phyloP scores from a whole-genome alignment of 1,284 basidiomycete genomes.

The Naganishia cerealis region DNA sequence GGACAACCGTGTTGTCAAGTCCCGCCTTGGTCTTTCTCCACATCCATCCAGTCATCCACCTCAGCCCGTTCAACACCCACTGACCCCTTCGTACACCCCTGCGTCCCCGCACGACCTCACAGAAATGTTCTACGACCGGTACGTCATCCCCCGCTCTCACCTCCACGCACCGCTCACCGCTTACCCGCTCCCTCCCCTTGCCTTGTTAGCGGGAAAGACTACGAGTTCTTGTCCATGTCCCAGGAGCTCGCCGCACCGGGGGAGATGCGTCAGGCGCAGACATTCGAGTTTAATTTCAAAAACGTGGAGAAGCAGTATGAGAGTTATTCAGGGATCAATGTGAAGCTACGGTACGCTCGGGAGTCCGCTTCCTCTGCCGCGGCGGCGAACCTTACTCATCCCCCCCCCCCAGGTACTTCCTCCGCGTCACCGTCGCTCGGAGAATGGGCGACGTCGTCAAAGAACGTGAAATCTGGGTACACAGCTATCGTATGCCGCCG shows the following conservation, averaged over 20 bases:
- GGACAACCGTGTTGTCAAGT: no score
- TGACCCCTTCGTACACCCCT: not conserved
- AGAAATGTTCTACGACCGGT: constrained; percentile 73
- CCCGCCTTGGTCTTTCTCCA: no score
- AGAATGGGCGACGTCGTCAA: constrained; percentile 89
- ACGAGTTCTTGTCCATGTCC: constrained; percentile 92
- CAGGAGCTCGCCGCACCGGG: constrained; percentile 92
- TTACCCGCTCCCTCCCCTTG: not conserved
- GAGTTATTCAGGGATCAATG: constrained; percentile 96
- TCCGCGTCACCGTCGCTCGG: constrained; percentile 86
- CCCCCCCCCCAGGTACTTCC: constrained; percentile 68
- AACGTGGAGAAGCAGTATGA: constrained; percentile 99
- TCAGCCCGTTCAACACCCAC: no score
- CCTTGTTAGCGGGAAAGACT: constrained; percentile 78
- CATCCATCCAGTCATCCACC: no score
- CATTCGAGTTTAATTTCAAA: constrained; percentile 95
- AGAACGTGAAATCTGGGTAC: constrained; percentile 94
- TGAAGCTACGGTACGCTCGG: constrained; percentile 77
- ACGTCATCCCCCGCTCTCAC: not conserved
- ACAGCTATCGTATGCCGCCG: constrained; percentile 96
- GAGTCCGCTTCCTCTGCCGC: not conserved
- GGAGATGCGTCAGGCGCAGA: constrained; percentile 90
- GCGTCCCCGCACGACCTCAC: constrained; percentile 6
- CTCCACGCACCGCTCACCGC: not conserved
- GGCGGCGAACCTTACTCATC: constrained; percentile 13